A percentile compares a stretch with the other conserved stretches of the same genome.
These are phyloP conservation scores for Paspalum notatum DNA, from an alignment of 176 grass and related monocot genomes.

Conservation along the genomic window DNA sequence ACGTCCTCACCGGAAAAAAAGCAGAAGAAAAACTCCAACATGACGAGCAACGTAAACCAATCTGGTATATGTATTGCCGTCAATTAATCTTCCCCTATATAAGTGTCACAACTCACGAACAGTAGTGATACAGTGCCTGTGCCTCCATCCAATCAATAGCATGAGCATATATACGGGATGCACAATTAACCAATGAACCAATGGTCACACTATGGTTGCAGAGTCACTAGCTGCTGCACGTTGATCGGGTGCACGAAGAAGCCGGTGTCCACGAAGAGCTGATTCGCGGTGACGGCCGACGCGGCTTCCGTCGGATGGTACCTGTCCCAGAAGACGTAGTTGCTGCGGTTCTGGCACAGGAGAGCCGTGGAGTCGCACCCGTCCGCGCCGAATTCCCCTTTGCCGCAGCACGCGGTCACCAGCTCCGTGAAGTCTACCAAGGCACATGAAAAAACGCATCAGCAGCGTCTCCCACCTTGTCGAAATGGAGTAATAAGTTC, in stretches of 20 bases:
- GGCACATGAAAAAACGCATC: neutral
- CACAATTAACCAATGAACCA: neutral
- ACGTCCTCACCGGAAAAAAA: no score
- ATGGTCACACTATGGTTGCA: no score
- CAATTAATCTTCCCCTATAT: constrained; percentile 1
- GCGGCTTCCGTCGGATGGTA: constrained; percentile 57
- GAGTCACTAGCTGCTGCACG: constrained; percentile 55
- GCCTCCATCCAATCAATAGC: no score
- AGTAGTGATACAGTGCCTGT: neutral
- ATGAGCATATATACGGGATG: neutral
- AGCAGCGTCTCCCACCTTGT: no score
- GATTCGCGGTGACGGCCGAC: constrained; percentile 31
- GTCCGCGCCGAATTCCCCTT: neutral
- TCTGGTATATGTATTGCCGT: neutral
- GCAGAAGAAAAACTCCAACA: neutral
- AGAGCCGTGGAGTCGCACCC: neutral
- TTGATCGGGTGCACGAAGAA: constrained; percentile 63
- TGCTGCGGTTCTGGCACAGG: constrained; percentile 44
- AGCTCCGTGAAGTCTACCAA: constrained; percentile 31
- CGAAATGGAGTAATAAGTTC: neutral
- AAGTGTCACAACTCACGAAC: neutral
- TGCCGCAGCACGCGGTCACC: constrained; percentile 46
- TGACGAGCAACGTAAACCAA: neutral
- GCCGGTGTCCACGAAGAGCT: constrained; percentile 45
- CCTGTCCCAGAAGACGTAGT: constrained; percentile 70